A percentile compares a stretch with the other conserved stretches of the same genome.
Conservation (phyloP, 2,329 filamentous ascomycete genomes). For the Neophaeococcomyces mojaviensis region DNA sequence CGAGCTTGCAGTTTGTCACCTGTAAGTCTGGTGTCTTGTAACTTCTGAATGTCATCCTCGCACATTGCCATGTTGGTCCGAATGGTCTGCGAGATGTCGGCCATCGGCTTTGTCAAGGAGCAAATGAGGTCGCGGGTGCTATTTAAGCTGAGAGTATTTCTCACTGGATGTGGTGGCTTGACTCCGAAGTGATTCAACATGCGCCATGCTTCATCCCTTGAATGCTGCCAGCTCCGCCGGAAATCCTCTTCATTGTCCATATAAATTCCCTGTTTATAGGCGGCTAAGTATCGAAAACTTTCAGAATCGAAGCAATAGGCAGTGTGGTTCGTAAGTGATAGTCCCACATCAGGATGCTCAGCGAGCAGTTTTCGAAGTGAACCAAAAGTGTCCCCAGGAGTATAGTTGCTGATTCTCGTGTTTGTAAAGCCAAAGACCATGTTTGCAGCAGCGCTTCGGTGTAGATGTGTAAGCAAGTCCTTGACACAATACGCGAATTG, state of each 20-base stretch:
- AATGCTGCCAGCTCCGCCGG: slow-evolving; percentile 32
- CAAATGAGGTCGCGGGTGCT: slow-evolving; percentile 31
- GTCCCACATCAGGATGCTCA: slow-evolving; percentile 26
- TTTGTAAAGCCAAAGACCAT: slow-evolving; percentile 41
- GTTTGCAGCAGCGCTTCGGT: slow-evolving; percentile 33
- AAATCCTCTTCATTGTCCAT: slow-evolving; percentile 30
- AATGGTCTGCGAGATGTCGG: slow-evolving; percentile 30
- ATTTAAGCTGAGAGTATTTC: slow-evolving; percentile 36
- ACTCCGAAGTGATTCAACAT: slow-evolving; percentile 28
- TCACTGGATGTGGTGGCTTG: slow-evolving; percentile 28
- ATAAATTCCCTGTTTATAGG: slow-evolving; percentile 26
- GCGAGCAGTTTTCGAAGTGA: slow-evolving; percentile 28
- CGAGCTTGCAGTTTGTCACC: slow-evolving; percentile 24
- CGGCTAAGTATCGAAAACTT: slow-evolving; percentile 37
- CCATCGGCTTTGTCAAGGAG: slow-evolving; percentile 34
- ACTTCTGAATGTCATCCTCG: slow-evolving; percentile 26
- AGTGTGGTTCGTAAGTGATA: slow-evolving; percentile 26
- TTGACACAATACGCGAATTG: slow-evolving; percentile 37
- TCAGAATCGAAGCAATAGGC: slow-evolving; percentile 41
- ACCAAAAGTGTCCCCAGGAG: slow-evolving; percentile 34
- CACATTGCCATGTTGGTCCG: slow-evolving; percentile 26
- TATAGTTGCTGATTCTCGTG: slow-evolving; percentile 35
- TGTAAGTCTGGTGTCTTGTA: slow-evolving; percentile 23
- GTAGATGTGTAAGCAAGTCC: slow-evolving; percentile 35
- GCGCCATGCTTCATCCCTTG: slow-evolving; percentile 26